Evolutionary conservation across 176 grass and related monocot genomes (phyloP).

Genomic region (Ensete glaucum): DNA sequence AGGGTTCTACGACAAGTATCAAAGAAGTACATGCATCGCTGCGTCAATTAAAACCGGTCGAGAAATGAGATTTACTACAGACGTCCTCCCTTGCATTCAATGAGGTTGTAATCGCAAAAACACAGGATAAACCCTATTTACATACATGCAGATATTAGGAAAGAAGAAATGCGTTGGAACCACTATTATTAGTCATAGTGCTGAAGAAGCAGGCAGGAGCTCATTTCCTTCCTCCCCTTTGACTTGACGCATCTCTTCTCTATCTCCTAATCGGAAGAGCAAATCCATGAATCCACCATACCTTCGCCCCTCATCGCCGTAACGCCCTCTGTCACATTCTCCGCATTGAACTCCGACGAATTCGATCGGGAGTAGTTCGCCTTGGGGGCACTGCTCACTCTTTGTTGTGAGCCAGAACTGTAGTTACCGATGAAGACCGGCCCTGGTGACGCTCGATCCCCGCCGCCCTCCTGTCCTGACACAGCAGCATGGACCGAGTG

Average conservation of each 20-base stretch:
- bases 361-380: conserved; percentile 2
- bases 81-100: too few relatives aligned
- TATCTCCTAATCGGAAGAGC: not conserved
- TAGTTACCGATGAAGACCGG: not conserved
- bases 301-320: not conserved
- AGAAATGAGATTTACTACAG: too few relatives aligned
- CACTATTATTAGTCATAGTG: not conserved
- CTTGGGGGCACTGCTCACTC: not conserved
- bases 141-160: not conserved
- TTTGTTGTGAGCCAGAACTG: not conserved
- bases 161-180: not conserved
- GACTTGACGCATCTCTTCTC: not conserved
- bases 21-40: too few relatives aligned
- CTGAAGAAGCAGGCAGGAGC: not conserved
- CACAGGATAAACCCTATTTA: not conserved
- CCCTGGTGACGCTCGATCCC: not conserved
- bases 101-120: too few relatives aligned
- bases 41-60: too few relatives aligned
- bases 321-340: not conserved
- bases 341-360: not conserved
- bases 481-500: not conserved
- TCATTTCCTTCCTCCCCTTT: not conserved
- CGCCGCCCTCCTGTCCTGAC: not conserved
- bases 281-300: conserved; percentile 8
- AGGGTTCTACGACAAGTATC: too few relatives aligned